Conservation (phyloP, 176 grass and related monocot species). For the Oryza brachyantha region DNA sequence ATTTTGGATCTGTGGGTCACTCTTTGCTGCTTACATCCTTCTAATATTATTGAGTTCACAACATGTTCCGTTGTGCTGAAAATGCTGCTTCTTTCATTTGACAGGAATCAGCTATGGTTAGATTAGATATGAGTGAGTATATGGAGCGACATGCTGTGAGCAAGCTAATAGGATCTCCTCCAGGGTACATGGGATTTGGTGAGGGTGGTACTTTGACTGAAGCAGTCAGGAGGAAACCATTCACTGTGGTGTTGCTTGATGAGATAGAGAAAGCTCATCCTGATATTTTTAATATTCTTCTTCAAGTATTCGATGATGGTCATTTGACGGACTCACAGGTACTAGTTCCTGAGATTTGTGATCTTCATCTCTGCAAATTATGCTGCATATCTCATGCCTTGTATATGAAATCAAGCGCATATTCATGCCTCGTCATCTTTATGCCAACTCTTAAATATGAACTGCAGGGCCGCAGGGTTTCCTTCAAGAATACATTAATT, state of each 20-base stretch:
- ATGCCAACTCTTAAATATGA: background rate
- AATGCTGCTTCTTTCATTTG: conserved; percentile 29
- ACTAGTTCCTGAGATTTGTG: conserved; percentile 12
- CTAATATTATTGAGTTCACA: background rate
- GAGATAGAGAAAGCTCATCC: conserved; percentile 99
- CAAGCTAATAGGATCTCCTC: conserved; percentile 98
- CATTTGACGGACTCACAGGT: conserved; percentile 88
- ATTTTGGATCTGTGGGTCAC: conserved; percentile 84
- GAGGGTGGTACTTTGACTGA: conserved; percentile 93
- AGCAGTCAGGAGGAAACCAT: conserved; percentile 89
- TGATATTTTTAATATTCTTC: conserved; percentile 96
- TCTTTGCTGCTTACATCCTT: conserved; percentile 33
- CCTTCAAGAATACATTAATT: conserved; percentile 96
- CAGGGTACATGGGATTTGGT: conserved; percentile 91
- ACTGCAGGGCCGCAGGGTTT: conserved; percentile 83
- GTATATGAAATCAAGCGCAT: conserved; percentile 20
- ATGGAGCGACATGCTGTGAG: conserved; percentile 91
- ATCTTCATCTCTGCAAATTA: conserved; percentile 2
- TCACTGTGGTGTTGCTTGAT: conserved; percentile 83
- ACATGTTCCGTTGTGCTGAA: conserved; percentile 23
- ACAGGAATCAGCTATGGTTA: conserved; percentile 85
- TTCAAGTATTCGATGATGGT: conserved; percentile 98
- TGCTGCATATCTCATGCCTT: background rate
- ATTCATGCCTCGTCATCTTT: background rate
- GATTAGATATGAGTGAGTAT: conserved; percentile 98